Conservation (phyloP, 2,329 filamentous ascomycete genomes). For the Davidsoniella eucalypti region DNA sequence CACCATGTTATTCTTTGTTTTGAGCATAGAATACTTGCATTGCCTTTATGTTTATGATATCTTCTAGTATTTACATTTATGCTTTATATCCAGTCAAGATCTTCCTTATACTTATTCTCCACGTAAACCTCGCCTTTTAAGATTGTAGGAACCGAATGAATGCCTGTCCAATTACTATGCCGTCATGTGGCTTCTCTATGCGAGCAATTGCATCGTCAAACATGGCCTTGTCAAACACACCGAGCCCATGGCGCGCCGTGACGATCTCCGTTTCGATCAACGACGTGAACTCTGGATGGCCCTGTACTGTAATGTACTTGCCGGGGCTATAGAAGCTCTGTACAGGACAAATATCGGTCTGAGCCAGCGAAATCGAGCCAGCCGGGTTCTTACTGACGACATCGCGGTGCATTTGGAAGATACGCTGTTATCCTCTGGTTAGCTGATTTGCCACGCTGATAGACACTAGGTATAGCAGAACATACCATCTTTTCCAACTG, state of each 20-base stretch:
- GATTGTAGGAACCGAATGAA: constrained; percentile 59
- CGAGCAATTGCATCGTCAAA: constrained; percentile 53
- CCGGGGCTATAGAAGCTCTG: constrained; percentile 61
- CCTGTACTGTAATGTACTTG: constrained; percentile 61
- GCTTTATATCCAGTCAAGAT: neutral
- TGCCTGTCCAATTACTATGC: constrained; percentile 52
- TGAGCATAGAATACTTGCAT: constrained; percentile 7
- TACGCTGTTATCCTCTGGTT: constrained; percentile 27
- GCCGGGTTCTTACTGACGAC: constrained; percentile 48
- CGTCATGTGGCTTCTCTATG: constrained; percentile 56
- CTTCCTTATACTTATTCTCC: constrained; percentile 11
- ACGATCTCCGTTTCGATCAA: constrained; percentile 57
- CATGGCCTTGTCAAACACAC: constrained; percentile 50
- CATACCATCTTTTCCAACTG: constrained; percentile 41
- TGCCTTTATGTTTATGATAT: neutral
- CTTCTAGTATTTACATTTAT: neutral
- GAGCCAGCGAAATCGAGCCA: constrained; percentile 45
- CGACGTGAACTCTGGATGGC: constrained; percentile 68
- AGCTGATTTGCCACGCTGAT: too few relatives aligned
- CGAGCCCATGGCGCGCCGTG: constrained; percentile 42
- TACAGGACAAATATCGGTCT: constrained; percentile 50
- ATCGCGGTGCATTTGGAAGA: constrained; percentile 82
- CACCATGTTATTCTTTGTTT: too few relatives aligned
- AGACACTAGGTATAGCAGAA: neutral
- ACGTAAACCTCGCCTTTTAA: constrained; percentile 24